phyloP scores from a whole-genome alignment of 331 rosid species.

The Malus hybrid region DNA sequence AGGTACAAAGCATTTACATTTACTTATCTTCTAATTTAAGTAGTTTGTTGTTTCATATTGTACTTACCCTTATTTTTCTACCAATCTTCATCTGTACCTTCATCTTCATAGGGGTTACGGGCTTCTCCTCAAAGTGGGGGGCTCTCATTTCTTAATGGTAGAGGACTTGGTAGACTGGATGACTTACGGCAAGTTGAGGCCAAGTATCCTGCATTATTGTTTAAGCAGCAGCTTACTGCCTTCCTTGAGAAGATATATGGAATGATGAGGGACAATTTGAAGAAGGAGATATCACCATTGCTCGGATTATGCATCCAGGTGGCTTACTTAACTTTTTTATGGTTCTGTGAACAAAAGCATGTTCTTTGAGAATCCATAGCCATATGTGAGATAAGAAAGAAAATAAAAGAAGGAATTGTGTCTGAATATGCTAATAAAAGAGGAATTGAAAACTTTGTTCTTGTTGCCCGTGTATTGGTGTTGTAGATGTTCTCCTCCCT shows the following conservation, averaged over 20 bases:
- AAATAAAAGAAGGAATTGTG: not conserved
- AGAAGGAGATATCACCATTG: constrained; percentile 62
- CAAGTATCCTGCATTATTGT: constrained; percentile 86
- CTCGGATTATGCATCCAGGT: constrained; percentile 95
- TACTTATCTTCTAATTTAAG: constrained; percentile 7
- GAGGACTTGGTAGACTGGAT: constrained; percentile 74
- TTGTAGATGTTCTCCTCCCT: not conserved
- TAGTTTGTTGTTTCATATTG: constrained; percentile 8
- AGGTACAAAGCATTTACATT: constrained; percentile 39
- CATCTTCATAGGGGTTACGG: constrained; percentile 62
- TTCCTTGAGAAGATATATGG: constrained; percentile 94
- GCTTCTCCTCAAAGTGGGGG: constrained; percentile 91
- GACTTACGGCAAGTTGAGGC: constrained; percentile 98
- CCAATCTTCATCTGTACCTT: not conserved
- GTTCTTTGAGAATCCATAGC: not conserved
- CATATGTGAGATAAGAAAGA: not conserved
- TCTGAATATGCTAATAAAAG: not conserved
- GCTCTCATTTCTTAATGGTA: constrained; percentile 71
- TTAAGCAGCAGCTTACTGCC: constrained; percentile 98
- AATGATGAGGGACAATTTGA: constrained; percentile 45
- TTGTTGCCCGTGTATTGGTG: not conserved
- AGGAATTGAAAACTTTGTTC: too few relatives aligned
- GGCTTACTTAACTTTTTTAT: constrained; percentile 4
- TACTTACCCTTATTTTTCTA: not conserved
- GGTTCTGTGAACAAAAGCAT: not conserved